Conservation (phyloP, 139 green algal species). For the Chlamydomonas sphaeroides region DNA sequence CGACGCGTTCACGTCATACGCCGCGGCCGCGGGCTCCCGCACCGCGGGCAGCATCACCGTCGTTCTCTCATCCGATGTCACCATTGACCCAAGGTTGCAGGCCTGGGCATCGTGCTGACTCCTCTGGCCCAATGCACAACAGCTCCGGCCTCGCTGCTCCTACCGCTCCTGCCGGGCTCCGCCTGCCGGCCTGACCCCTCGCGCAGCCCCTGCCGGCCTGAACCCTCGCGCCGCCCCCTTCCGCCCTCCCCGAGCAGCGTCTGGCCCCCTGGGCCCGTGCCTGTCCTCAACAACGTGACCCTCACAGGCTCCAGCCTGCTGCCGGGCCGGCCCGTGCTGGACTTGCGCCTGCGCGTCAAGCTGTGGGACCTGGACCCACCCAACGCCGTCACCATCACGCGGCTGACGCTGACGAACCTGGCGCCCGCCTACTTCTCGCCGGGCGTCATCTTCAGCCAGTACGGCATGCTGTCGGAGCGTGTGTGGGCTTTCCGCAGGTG, state of each 20-base stretch:
- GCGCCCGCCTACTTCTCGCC: slow-evolving; percentile 19
- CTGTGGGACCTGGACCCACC: neutral
- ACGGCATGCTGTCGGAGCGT: slow-evolving; percentile 2
- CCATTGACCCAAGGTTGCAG: neutral
- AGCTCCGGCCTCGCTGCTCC: neutral
- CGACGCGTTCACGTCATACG: slow-evolving; percentile 1
- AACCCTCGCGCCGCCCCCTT: too few relatives aligned
- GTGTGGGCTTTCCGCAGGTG: slow-evolving; percentile 24
- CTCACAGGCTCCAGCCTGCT: neutral
- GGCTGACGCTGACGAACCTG: slow-evolving; percentile 14
- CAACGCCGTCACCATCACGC: neutral
- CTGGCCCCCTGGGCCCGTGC: neutral
- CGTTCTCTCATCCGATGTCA: neutral
- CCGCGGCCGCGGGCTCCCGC: too few relatives aligned
- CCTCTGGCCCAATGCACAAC: too few relatives aligned
- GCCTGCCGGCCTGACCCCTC: too few relatives aligned
- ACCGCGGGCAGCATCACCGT: neutral
- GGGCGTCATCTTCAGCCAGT: neutral
- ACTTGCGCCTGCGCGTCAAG: neutral
- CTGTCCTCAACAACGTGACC: neutral
- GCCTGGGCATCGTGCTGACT: too few relatives aligned
- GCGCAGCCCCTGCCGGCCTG: too few relatives aligned
- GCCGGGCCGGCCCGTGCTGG: slow-evolving; percentile 2
- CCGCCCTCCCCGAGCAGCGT: neutral
- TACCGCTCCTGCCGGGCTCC: too few relatives aligned